These are phyloP conservation scores for Fistulifera pelliculosa DNA, from an alignment of 108 stramenopile species.

Conservation along the genomic window DNA sequence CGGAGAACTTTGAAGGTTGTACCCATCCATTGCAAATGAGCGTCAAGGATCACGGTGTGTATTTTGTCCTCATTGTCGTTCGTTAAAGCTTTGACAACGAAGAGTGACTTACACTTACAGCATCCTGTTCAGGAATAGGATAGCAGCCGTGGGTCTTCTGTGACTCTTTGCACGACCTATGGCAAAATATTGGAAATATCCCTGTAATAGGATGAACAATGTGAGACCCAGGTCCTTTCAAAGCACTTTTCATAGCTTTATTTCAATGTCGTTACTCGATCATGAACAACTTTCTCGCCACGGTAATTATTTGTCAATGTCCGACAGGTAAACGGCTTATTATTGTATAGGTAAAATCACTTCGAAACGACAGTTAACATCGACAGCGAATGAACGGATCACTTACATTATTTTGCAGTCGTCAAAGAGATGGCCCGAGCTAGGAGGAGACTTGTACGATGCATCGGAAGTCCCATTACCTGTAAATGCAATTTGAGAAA, in stretches of 20 bases:
- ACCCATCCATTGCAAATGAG: background rate
- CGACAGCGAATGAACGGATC: too few species aligned
- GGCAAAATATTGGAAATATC: too few species aligned
- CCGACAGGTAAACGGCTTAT: slow-evolving; percentile 11
- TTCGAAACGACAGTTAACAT: too few species aligned
- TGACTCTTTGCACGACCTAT: too few species aligned
- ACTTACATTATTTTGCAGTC: too few species aligned
- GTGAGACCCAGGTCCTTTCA: background rate
- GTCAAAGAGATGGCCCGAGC: slow-evolving; percentile 32
- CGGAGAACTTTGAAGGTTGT: slow-evolving; percentile 5
- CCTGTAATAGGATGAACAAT: background rate
- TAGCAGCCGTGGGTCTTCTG: too few species aligned
- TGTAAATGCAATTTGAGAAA: slow-evolving; percentile 23
- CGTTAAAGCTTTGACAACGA: too few species aligned
- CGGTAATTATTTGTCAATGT: background rate
- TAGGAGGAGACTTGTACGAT: slow-evolving; percentile 47
- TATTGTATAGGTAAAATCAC: background rate
- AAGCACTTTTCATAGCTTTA: background rate
- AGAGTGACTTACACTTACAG: too few species aligned
- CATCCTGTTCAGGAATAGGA: too few species aligned
- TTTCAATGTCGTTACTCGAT: slow-evolving; percentile 1
- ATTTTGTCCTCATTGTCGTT: background rate
- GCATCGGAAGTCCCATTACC: slow-evolving; percentile 93
- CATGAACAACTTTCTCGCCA: slow-evolving; percentile 9
- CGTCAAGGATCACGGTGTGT: background rate